phyloP scores from a whole-genome alignment of 176 grass and related monocot species.

The Tillandsia fasciculata region DNA sequence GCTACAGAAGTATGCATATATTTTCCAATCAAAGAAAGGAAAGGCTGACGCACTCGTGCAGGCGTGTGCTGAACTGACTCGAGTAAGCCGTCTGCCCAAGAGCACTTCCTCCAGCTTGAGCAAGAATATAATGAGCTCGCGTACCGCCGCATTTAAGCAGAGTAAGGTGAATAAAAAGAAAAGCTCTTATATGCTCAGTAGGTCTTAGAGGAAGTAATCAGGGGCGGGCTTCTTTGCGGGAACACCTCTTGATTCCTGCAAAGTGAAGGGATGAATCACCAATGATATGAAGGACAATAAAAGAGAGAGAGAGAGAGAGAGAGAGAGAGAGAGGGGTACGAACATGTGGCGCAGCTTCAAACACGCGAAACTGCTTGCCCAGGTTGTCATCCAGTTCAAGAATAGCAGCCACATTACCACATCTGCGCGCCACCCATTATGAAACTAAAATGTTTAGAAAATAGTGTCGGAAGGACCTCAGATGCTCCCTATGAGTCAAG shows the following conservation, averaged over 20 bases:
- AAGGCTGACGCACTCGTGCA: too few relatives aligned
- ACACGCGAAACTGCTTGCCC: slow-evolving; percentile 77
- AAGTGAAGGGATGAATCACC: slow-evolving; percentile 14
- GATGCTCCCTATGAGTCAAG: too few relatives aligned
- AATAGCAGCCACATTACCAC: slow-evolving; percentile 99
- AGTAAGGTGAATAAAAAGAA: neutral
- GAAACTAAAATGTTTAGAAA: neutral
- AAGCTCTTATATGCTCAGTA: neutral
- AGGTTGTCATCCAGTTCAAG: slow-evolving; percentile 95
- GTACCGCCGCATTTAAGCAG: neutral
- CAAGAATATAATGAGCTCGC: neutral
- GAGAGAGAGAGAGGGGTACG: slow-evolving; percentile 17
- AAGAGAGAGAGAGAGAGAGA: neutral
- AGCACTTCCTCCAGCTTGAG: neutral
- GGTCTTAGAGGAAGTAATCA: slow-evolving; percentile 84
- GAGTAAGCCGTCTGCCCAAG: too few relatives aligned
- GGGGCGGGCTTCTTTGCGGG: slow-evolving; percentile 85
- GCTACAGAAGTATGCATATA: too few relatives aligned
- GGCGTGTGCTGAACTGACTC: too few relatives aligned
- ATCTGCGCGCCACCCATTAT: slow-evolving; percentile 33
- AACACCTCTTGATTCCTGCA: slow-evolving; percentile 89
- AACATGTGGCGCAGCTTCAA: slow-evolving; percentile 97
- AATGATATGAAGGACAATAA: neutral
- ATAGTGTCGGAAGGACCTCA: too few relatives aligned
- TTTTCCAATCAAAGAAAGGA: too few relatives aligned